Percentiles rank a stretch among this genome's conserved stretches.
Evolutionary conservation across 2,329 filamentous ascomycete species (phyloP).

Genomic region (Juglanconis juglandina): DNA sequence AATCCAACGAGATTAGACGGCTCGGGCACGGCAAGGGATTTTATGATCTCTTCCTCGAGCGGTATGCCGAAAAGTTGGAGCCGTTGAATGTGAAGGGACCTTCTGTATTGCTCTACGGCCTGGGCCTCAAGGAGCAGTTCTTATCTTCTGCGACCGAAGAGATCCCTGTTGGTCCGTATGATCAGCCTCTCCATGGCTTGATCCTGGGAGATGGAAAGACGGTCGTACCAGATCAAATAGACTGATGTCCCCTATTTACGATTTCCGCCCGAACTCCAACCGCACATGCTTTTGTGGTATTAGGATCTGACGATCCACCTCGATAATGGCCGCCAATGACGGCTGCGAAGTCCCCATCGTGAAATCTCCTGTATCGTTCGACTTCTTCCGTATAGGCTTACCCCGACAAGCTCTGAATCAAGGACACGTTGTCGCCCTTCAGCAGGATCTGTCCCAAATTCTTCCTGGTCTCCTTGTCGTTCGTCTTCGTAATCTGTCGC

Average conservation of each 20-base stretch:
- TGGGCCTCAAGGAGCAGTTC: conserved; percentile 84
- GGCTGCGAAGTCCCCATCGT: neutral
- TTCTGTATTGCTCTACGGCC: conserved; percentile 61
- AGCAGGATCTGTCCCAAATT: conserved; percentile 64
- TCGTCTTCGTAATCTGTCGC: conserved; percentile 75
- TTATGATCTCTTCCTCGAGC: conserved; percentile 88
- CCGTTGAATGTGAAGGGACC: conserved; percentile 29
- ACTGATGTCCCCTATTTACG: conserved; percentile 47
- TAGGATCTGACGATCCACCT: neutral
- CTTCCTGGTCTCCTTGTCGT: conserved; percentile 71
- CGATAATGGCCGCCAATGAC: neutral
- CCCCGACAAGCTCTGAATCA: conserved; percentile 60
- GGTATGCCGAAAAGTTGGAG: conserved; percentile 53
- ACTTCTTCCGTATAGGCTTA: conserved; percentile 17
- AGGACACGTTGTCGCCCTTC: conserved; percentile 83
- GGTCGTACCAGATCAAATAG: conserved; percentile 25
- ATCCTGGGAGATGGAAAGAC: conserved; percentile 65
- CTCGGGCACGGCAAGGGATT: conserved; percentile 95
- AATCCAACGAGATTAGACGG: conserved; percentile 59
- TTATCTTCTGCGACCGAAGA: conserved; percentile 57
- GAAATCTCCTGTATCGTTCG: neutral
- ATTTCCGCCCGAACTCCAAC: neutral
- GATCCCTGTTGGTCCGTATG: conserved; percentile 72
- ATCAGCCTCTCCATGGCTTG: conserved; percentile 77
- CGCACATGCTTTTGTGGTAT: conserved; percentile 6